phyloP scores from a whole-genome alignment of 345 rosid species.

The Pistacia atlantica region DNA sequence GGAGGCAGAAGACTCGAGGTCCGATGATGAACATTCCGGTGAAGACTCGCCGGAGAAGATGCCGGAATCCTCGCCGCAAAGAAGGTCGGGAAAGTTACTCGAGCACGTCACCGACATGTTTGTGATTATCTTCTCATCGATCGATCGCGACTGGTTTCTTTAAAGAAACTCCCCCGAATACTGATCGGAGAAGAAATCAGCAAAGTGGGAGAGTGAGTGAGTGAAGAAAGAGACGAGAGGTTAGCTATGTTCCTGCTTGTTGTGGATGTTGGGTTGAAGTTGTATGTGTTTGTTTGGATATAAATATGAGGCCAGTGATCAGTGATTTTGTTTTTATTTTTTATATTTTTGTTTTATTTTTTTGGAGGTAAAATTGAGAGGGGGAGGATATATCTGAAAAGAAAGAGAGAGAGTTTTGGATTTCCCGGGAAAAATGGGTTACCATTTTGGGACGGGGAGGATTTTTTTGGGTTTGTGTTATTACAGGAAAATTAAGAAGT shows the following conservation, averaged over 20 bases:
- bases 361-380: conserved; percentile 2
- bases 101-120: conserved; percentile 59
- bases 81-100: conserved; percentile 68
- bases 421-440: conserved; percentile 57
- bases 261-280: conserved; percentile 23
- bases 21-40: conserved; percentile 71
- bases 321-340: conserved; percentile 1
- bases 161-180: background rate
- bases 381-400: background rate
- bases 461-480: background rate
- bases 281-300: conserved; percentile 55
- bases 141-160: conserved; percentile 10
- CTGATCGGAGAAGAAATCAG: conserved; percentile 10
- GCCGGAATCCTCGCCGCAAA: conserved; percentile 79
- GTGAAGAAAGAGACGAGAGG: conserved; percentile 14
- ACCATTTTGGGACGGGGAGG: conserved; percentile 22
- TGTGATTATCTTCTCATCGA: conserved; percentile 49
- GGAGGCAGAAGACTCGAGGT: conserved; percentile 48
- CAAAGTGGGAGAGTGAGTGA: conserved; percentile 3
- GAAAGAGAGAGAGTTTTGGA: conserved; percentile 1
- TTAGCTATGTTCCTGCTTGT: conserved; percentile 15
- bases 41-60: conserved; percentile 56
- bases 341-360: background rate
- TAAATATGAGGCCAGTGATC: conserved; percentile 51
- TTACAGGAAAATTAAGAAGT: conserved; percentile 1